Base-by-base conservation (phyloP, 768 basidiomycete genomes). In the Sistotremastrum suecicum region DNA sequence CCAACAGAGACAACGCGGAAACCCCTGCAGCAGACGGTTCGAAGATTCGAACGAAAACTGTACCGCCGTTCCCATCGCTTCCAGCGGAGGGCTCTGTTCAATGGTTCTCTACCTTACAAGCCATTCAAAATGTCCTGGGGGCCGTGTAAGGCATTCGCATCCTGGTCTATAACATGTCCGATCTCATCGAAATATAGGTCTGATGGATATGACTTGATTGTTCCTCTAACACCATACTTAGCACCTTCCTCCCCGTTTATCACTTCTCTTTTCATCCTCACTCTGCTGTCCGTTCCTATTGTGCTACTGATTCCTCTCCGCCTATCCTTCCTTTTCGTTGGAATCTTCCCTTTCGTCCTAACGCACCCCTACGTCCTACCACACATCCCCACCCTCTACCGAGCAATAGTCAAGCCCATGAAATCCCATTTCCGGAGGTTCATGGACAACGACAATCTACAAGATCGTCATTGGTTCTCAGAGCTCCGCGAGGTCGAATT, bases 101-200 rank as follows among this genome's bases (percentile, higher is more conserved):
- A 48, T 91, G 86, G 80, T 80, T 83, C 49, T 81, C 83, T 10
- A 94, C 91, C 51, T 64, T 92, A 3, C 88, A 91, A 62, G 88
- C 72, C 1, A 83, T 92, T 31, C 90, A 92, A 58, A 92, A 92
- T 52, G 72, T 92, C 32, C 91, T 92, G 88, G 88, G 87, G 5
- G 63, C 72, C 5, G 64, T 80, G 84, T 89, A 61, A 51, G 83
- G 32, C 63, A 41, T 45, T n/a, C 38, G 10, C 32, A 39, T 45
- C 28, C 42, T 34, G 6, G 53, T 20, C n/a, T 34, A 7, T 10
- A 33, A 36, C 42, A 45, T n/a, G 11, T 9, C 40, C 29, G n/a
- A 35, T 35, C 4, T 32, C 30, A 7, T 20, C n/a, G 9, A 32
- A 8, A 20, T 28, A 7, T 48, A 86, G 83, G 3, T 72, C 82